phyloP scores from a whole-genome alignment of 441 rosid genomes.

The Gossypium gossypioides region DNA sequence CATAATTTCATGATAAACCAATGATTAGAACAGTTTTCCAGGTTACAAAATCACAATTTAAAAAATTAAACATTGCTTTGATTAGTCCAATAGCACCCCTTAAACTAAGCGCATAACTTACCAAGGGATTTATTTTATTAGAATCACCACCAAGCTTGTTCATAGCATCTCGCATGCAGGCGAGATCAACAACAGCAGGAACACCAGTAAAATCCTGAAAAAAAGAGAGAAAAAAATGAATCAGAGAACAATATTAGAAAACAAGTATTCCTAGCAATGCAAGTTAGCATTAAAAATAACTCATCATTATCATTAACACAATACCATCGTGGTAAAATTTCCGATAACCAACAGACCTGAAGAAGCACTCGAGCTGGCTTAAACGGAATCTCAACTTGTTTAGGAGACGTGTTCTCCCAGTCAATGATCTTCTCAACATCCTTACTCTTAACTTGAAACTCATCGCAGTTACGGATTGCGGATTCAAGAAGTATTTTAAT shows the following conservation, averaged over 20 bases:
- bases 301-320: neutral
- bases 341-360: slow-evolving; percentile 31
- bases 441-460: slow-evolving; percentile 53
- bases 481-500: slow-evolving; percentile 62
- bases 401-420: slow-evolving; percentile 57
- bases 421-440: slow-evolving; percentile 70
- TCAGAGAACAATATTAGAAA: neutral
- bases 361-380: slow-evolving; percentile 67
- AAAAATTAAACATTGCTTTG: neutral
- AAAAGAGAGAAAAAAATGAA: neutral
- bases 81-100: slow-evolving; percentile 5
- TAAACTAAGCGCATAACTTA: slow-evolving; percentile 18
- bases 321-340: neutral
- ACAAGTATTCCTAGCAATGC: neutral
- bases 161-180: slow-evolving; percentile 72
- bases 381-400: slow-evolving; percentile 60
- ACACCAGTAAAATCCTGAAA: slow-evolving; percentile 66
- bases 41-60: neutral
- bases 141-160: slow-evolving; percentile 54
- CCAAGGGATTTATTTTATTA: slow-evolving; percentile 52
- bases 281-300: neutral
- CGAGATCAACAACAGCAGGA: slow-evolving; percentile 71
- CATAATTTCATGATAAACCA: slow-evolving; percentile 1
- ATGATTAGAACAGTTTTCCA: neutral
- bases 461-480: slow-evolving; percentile 64